Evolutionary conservation across 2,329 filamentous ascomycete genomes (phyloP), one percentile per base, ranked within the genome.

Genomic region (Colletotrichum chlorophyti): DNA sequence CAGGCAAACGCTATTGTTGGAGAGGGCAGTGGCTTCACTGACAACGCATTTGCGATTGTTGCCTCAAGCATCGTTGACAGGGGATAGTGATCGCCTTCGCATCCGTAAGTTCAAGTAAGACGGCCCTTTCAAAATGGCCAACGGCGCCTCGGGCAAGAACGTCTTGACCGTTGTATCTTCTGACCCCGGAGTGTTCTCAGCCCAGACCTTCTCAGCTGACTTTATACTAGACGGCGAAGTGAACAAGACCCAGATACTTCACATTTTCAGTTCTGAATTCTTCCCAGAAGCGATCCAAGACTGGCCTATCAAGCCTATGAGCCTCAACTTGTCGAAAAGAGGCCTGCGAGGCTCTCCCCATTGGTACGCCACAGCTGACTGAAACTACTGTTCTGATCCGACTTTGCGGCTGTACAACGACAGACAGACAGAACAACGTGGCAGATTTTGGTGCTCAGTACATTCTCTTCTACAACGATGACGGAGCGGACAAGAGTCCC

Each of bases 1-100:
- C 17, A 11, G 77, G 80, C 59, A 65, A 76, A 74, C 4, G 69
- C 72, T 21, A 76, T 73, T 50, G 72, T 79, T 49, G 74, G 76
- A 6, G 62, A 66, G 5, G 65, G 70, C 4, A 69, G 70, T 43
- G 78, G 78, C 24, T 77, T 74, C 59, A 65, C 65, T 14, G 70
- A 74, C 29, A 76, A 76, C 26, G 72, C 75, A 3, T 78, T 72
- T 75, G 76, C 76, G 3, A 62, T 74, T 2, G 66, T 79, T 2
- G 72, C 75, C 5, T 74, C 70, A n/a, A 70, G 74, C 3, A 69
- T 79, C 32, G 76, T 77, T 15, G 73, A 77, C 11, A 67, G 75
- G 19, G 81, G 81, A 71, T 83, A 2, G 75, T 82, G 6, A 74
- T 82, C 19, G 75, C 76, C 14, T 76, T 83, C 29, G 76, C 81